phyloP scores from a whole-genome alignment of 495 filamentous ascomycete genomes.

The Aspergillus kassunensis region DNA sequence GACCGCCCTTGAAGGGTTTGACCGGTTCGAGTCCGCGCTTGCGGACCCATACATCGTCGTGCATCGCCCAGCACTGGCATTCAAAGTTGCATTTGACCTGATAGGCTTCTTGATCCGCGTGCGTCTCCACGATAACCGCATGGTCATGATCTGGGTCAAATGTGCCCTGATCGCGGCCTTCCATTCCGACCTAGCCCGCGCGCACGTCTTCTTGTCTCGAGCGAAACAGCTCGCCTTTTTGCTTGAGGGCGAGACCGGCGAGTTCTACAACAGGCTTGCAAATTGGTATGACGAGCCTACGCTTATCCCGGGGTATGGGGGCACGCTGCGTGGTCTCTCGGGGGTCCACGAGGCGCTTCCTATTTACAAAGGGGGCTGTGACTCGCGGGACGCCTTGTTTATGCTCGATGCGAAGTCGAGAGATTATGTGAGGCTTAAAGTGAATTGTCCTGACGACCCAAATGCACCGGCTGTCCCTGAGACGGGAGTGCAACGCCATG shows the following conservation, averaged over 20 bases:
- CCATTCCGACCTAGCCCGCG: slow-evolving; percentile 18
- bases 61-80: slow-evolving; percentile 2
- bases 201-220: slow-evolving; percentile 9
- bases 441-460: slow-evolving; percentile 2
- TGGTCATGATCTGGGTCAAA: slow-evolving; percentile 10
- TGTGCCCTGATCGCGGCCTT: slow-evolving; percentile 15
- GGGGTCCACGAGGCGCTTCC: not conserved
- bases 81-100: slow-evolving; percentile 5
- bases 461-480: not conserved
- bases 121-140: not conserved
- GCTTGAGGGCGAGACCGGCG: slow-evolving; percentile 1
- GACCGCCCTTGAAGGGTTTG: not conserved
- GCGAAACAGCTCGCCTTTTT: not conserved
- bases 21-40: not conserved
- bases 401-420: not conserved
- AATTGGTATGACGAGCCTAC: slow-evolving; percentile 4
- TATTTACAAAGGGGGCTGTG: not conserved
- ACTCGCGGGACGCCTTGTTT: not conserved
- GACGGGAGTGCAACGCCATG: not conserved
- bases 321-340: slow-evolving; percentile 5
- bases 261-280: not conserved
- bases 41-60: not conserved
- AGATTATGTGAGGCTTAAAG: slow-evolving; percentile 12
- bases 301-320: slow-evolving; percentile 14
- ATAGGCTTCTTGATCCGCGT: not conserved